Conservation (phyloP, 805 yeast species). For the Vanderwaltozyma tropicalis region DNA sequence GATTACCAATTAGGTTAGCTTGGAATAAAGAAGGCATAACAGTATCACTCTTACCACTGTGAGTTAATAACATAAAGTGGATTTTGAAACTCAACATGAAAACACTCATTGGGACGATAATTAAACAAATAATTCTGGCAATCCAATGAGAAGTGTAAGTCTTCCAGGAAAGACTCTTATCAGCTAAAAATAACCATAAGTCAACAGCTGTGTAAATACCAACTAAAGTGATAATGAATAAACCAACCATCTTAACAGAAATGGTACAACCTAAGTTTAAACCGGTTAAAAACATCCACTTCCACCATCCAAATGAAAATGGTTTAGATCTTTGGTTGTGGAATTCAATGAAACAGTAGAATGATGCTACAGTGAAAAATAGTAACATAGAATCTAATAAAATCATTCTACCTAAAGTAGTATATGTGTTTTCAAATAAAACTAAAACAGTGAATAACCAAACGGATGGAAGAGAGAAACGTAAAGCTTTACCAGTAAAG, state of each 20-base stretch:
- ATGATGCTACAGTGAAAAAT: slow-evolving; percentile 65
- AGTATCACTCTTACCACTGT: slow-evolving; percentile 74
- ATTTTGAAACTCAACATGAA: slow-evolving; percentile 60
- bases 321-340: slow-evolving; percentile 38
- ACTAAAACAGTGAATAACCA: slow-evolving; percentile 56
- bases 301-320: slow-evolving; percentile 86
- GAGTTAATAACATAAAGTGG: slow-evolving; percentile 63
- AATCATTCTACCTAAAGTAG: slow-evolving; percentile 65
- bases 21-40: slow-evolving; percentile 74
- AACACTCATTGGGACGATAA: slow-evolving; percentile 51
- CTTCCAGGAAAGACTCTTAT: slow-evolving; percentile 40
- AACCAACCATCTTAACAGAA: slow-evolving; percentile 94
- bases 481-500: slow-evolving; percentile 53
- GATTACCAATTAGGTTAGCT: slow-evolving; percentile 60
- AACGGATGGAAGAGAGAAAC: slow-evolving; percentile 40
- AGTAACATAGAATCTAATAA: slow-evolving; percentile 66
- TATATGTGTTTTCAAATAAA: slow-evolving; percentile 55
- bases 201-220: slow-evolving; percentile 87
- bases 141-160: slow-evolving; percentile 53
- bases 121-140: slow-evolving; percentile 53
- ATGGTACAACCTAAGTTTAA: slow-evolving; percentile 79
- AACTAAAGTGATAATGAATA: slow-evolving; percentile 75
- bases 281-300: slow-evolving; percentile 81
- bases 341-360: slow-evolving; percentile 46
- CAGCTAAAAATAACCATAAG: slow-evolving; percentile 77